Percentiles rank a stretch among this genome's conserved stretches.
These are phyloP conservation scores for Grosmannia penicillata DNA, from an alignment of 2,329 filamentous ascomycete genomes.

Conservation along the genomic window DNA sequence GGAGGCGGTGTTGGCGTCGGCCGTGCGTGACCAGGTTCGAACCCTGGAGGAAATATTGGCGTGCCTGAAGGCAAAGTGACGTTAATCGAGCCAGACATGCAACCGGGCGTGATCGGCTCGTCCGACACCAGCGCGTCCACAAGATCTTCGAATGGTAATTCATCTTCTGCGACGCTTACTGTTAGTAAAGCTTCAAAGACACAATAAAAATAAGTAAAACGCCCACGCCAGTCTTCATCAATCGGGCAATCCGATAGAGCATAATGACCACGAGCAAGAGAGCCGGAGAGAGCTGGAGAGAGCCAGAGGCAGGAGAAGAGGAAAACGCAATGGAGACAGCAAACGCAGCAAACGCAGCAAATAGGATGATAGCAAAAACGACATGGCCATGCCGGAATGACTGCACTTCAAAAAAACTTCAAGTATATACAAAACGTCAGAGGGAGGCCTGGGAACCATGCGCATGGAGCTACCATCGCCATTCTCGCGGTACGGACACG, in stretches of 20 bases:
- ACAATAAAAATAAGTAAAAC: no score
- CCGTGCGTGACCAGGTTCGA: constrained; percentile 15
- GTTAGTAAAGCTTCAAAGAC: no score
- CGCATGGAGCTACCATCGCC: not conserved
- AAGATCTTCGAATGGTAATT: constrained; percentile 47
- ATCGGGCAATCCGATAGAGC: not conserved
- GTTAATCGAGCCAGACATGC: constrained; percentile 11
- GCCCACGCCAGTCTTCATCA: not conserved
- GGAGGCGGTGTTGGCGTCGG: constrained; percentile 15
- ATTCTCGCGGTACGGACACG: not conserved
- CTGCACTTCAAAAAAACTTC: not conserved
- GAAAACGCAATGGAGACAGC: not conserved
- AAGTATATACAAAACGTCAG: not conserved
- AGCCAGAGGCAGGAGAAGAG: constrained; percentile 11
- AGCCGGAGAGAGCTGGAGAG: no score
- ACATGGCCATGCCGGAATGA: no score
- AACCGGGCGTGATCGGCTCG: constrained; percentile 15
- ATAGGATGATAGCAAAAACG: not conserved
- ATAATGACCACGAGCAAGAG: not conserved
- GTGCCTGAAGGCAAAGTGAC: constrained; percentile 16
- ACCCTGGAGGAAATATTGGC: constrained; percentile 27
- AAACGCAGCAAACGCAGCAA: not conserved
- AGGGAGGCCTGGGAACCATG: no score
- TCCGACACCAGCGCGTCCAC: constrained; percentile 58
- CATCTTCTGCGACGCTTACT: constrained; percentile 39